Evolutionary conservation across 306 rosid genomes (phyloP).

Genomic region (Boehmeria nivea): DNA sequence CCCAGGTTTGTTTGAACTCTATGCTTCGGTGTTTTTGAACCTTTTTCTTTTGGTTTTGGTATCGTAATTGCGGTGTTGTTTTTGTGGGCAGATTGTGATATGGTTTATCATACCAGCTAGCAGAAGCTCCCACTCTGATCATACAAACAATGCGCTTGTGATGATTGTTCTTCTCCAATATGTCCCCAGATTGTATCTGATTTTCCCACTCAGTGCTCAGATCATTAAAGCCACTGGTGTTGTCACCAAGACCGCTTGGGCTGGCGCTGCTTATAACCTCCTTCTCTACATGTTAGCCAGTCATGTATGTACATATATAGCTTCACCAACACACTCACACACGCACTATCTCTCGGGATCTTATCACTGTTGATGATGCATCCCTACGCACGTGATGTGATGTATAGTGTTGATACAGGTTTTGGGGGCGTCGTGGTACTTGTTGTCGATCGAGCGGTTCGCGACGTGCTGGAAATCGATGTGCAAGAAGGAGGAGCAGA

Average conservation of each 20-base stretch:
- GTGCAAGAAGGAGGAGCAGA: conserved; percentile 55
- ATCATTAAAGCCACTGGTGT: conserved; percentile 85
- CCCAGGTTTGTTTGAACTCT: conserved; percentile 83
- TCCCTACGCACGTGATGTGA: too few species aligned
- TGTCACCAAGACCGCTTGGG: conserved; percentile 92
- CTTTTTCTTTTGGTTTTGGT: too few species aligned
- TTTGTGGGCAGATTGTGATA: conserved; percentile 65
- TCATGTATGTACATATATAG: conserved; percentile 77
- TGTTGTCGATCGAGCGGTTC: conserved; percentile 72
- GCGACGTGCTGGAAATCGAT: conserved; percentile 74
- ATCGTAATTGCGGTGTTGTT: too few species aligned
- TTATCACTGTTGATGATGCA: too few species aligned
- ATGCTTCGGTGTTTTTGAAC: too few species aligned
- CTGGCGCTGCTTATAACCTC: conserved; percentile 95
- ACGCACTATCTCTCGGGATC: too few species aligned
- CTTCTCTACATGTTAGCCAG: conserved; percentile 90
- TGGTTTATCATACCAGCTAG: conserved; percentile 86
- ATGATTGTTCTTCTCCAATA: conserved; percentile 79
- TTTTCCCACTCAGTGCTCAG: conserved; percentile 81
- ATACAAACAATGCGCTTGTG: conserved; percentile 69
- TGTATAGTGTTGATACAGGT: conserved; percentile 50
- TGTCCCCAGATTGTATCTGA: conserved; percentile 73
- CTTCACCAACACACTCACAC: too few species aligned
- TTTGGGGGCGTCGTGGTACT: conserved; percentile 87
- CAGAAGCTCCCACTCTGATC: conserved; percentile 65